These are phyloP conservation scores for Diaporthe citri DNA, from an alignment of 2,329 filamentous ascomycete genomes.

Conservation along the genomic window DNA sequence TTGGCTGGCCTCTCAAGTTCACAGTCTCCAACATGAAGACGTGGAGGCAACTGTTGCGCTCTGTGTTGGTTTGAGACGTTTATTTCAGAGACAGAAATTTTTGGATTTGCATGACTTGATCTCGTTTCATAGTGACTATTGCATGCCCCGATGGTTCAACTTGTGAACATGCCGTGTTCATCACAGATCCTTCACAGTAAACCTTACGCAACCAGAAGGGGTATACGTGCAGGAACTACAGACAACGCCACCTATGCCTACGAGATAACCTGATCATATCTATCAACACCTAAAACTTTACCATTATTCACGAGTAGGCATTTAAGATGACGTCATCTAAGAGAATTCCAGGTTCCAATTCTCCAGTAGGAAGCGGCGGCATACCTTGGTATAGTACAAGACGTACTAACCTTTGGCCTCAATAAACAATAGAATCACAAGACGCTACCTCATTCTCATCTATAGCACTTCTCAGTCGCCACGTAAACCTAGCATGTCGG, in stretches of 20 bases:
- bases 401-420: no score
- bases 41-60: not conserved
- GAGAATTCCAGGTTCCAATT: not conserved
- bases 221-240: not conserved
- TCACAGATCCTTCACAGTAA: no score
- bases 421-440: not conserved
- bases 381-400: not conserved
- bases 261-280: not conserved
- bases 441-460: not conserved
- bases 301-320: not conserved
- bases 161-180: not conserved
- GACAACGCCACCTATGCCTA: not conserved
- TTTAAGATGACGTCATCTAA: not conserved
- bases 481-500: not conserved
- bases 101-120: no score
- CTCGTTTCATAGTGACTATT: fast-evolving
- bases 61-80: no score
- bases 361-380: not conserved
- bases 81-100: not conserved
- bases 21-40: not conserved
- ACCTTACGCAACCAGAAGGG: not conserved
- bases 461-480: not conserved
- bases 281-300: no score
- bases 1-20: not conserved
- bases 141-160: not conserved